phyloP scores from a whole-genome alignment of 352 stramenopile species.

The Phytophthora niederhauseri region DNA sequence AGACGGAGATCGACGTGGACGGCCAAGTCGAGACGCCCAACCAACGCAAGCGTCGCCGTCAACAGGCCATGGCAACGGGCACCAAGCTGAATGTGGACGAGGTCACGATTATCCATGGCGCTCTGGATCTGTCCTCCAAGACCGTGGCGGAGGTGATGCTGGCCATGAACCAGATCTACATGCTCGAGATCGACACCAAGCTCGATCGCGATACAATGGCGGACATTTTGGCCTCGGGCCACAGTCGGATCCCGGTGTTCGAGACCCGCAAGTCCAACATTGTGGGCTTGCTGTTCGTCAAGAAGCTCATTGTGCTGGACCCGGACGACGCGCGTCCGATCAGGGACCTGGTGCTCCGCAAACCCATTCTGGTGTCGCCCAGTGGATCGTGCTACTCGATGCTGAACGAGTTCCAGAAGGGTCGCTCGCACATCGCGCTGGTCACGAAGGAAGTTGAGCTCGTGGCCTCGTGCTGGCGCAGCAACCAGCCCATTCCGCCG shows the following conservation, averaged over 20 bases:
- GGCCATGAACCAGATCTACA: conserved; percentile 82
- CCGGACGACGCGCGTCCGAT: conserved; percentile 75
- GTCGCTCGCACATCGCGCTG: conserved; percentile 82
- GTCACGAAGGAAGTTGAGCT: conserved; percentile 60
- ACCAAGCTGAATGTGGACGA: conserved; percentile 81
- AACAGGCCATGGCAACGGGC: conserved; percentile 40
- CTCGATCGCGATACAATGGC: conserved; percentile 79
- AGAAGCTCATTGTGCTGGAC: conserved; percentile 91
- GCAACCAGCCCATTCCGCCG: conserved; percentile 43
- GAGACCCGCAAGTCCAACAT: conserved; percentile 72
- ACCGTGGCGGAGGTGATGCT: conserved; percentile 90
- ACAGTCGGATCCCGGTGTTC: conserved; percentile 92
- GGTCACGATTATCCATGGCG: conserved; percentile 93
- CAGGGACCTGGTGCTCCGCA: conserved; percentile 63
- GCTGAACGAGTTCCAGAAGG: conserved; percentile 93
- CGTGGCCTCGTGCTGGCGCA: conserved; percentile 65
- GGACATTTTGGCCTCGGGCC: conserved; percentile 86
- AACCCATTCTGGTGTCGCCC: conserved; percentile 84
- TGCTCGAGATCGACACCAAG: conserved; percentile 79
- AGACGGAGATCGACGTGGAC: conserved; percentile 20
- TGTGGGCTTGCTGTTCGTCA: conserved; percentile 87
- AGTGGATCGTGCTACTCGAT: conserved; percentile 87
- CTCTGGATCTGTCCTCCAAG: conserved; percentile 89
- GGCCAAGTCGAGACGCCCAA: conserved; percentile 22
- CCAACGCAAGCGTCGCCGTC: conserved; percentile 27